Evolutionary conservation across 495 filamentous ascomycete species (phyloP).

Genomic region (Penicillium ochrochloron): DNA sequence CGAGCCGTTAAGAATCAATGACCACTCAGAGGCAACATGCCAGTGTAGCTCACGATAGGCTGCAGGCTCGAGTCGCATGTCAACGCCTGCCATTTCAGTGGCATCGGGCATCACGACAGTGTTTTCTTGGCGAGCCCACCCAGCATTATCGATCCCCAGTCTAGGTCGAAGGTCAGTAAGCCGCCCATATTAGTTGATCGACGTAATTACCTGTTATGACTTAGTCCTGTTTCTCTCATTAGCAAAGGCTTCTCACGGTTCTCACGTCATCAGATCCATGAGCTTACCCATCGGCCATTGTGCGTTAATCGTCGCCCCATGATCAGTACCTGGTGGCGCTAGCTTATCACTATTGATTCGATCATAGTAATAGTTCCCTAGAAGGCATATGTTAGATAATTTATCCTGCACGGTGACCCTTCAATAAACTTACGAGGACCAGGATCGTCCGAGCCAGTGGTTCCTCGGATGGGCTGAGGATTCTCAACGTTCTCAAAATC

Average conservation of each 20-base stretch:
- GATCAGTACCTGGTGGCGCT: conserved; percentile 69
- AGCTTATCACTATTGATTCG: conserved; percentile 67
- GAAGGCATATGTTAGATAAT: conserved; percentile 3
- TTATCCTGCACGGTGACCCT: background rate
- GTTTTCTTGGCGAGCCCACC: conserved; percentile 75
- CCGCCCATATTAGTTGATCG: too few relatives aligned
- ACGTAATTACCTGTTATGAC: conserved; percentile 54
- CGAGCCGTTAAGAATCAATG: conserved; percentile 66
- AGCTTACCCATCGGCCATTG: conserved; percentile 69
- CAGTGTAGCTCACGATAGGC: conserved; percentile 75
- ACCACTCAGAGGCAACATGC: conserved; percentile 73
- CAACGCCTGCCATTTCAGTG: conserved; percentile 72
- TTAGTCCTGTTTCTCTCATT: conserved; percentile 46
- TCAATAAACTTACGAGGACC: conserved; percentile 55
- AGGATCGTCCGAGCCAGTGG: conserved; percentile 60
- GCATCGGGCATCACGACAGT: conserved; percentile 64
- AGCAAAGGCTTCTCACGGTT: background rate
- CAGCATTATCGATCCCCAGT: conserved; percentile 59
- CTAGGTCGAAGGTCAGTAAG: conserved; percentile 26
- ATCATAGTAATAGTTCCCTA: conserved; percentile 63
- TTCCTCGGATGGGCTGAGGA: conserved; percentile 72
- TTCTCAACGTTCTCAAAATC: conserved; percentile 64
- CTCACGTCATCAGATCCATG: background rate
- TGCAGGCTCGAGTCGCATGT: conserved; percentile 72
- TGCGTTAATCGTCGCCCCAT: conserved; percentile 64